Evolutionary conservation across 768 basidiomycete species (phyloP), one percentile per base, ranked within the genome.

Genomic region (Mycena floridula): DNA sequence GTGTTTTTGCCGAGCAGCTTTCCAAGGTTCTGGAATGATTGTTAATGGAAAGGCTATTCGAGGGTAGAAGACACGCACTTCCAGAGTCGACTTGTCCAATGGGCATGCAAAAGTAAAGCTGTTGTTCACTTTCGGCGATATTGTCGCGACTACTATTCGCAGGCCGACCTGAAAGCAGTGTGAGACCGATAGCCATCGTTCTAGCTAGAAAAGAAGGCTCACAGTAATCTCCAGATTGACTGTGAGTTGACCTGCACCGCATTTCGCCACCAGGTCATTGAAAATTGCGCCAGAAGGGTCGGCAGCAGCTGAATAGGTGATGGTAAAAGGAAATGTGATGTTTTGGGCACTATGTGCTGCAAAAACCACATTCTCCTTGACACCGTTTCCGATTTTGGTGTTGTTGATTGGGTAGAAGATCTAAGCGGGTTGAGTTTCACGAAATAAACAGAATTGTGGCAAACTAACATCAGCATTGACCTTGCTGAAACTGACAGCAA

Each of bases 351-450:
- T 25, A 40, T 21, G 15, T 40, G 15, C 38, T 15, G 15, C 15
- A 73, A 57, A 4, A 60, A 62, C n/a, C 40, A 81, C 50, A 44
- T 64, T 61, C 16, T 66, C 64, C 32, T 76, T 53, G 24, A 60
- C 59, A 15, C 89, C 89, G 38, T 71, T 70, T 11, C 89, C 89
- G 40, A 91, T 66, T n/a, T 68, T 57, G 0, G 82, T 80, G 50
- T 80, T 74, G 52, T 81, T 77, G 56, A 86, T 79, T 8, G 88
- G 89, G 57, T 92, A 92, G 54, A 76, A 70, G 40, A 89, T 73
- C 84, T 88, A 42, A 27, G 44, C 2, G 23, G 27, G 28, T 5
- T 3, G 37, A 30, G 38, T 40, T 15, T 13, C 24, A 37, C 16
- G 22, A 27, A 5, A n/a, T n/a, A n/a, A 22, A 40, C 37, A 25